Evolutionary conservation across 345 rosid species (phyloP), one percentile per base, ranked within the genome.

Genomic region (Hibiscus mutabilis): DNA sequence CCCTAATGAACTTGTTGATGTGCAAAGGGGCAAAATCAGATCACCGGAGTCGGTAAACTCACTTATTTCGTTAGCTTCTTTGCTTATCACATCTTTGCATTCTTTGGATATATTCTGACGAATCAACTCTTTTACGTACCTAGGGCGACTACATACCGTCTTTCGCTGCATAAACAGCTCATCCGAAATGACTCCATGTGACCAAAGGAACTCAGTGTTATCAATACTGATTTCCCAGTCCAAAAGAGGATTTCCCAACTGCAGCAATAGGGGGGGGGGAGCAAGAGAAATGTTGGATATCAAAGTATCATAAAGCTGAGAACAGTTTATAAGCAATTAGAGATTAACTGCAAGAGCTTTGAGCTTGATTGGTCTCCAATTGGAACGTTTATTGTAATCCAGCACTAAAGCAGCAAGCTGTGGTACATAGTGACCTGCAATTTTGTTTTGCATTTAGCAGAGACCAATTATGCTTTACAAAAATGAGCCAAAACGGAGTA

Each of bases 221-320:
- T 33, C 24, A n/a, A 33, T 33, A 33, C 66, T 61, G 29, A 61
- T 61, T n/a, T 31, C 66, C 46, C 21, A 16, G 19, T 61, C 66
- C 19, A 33, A 33, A 61, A 61, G 46, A 31, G 66, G 66, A 61
- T 61, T 33, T 33, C 66, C 46, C 46, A 61, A 61, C 46, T 61
- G 22, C 13, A 61, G 44, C 13, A 31, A 61, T 61, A 29, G 6
- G 14, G 44, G 13, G 7, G 37, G 37, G 6, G 16, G 15, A 15
- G 12, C 2, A 33, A 61, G 33, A 61, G 22, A 31, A 61, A 31
- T 61, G 44, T 33, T 61, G 13, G 13, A 33, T 19, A 19, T 53
- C 18, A 8, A 19, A 18, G 31, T 24, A 57, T 22, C n/a, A 59
- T 25, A 14, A 61, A 33, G 66, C 15, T 61, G 37, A 27, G 6